Evolutionary conservation across 495 filamentous ascomycete genomes (phyloP), one percentile per base, ranked within the genome.

Genomic region (Parmelia sp.): DNA sequence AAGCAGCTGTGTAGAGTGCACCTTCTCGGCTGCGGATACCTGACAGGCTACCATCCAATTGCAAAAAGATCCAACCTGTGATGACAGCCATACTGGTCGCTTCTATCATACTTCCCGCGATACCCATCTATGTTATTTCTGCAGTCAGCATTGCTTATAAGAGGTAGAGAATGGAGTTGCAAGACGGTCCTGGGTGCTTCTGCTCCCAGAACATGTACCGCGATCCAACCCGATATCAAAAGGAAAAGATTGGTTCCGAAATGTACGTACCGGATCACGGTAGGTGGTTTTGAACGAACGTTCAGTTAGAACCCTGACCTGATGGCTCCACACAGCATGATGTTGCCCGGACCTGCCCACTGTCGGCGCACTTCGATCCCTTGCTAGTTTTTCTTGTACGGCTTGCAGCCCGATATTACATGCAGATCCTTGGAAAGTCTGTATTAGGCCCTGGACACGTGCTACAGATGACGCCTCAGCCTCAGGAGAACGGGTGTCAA

Each of bases 41-140:
- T 8, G 85, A 77, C 60, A 85, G 78, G 42, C 80, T 83, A 58
- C 81, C 77, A 55, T 80, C 77, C 1, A 90, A 76, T 36, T 82
- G 71, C 58, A 83, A 78, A 71, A 90, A 91, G 25, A 90, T 86
- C 81, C 86, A 89, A 1, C 88, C 88, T 15, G 80, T 81, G 45
- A 90, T 80, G 23, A 90, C 75, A 3, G 78, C 83, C 84, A 91
- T 89, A 21, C 74, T 73, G 36, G 85, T 74, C 15, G 87, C 86
- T 73, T 89, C 85, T 25, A 87, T 63, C 19, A 90, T 70, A 58
- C 83, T 86, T 2, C 86, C 87, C 42, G 80, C 75, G 71, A 90
- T 80, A 5, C 88, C 88, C 77, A 90, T 81, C 35, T 36, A 36
- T 10, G 35, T n/a, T 5, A 36, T 10, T 5, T 36, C 10, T 10